Conservation (phyloP, 208 protist species). For the Leishmania major region DNA sequence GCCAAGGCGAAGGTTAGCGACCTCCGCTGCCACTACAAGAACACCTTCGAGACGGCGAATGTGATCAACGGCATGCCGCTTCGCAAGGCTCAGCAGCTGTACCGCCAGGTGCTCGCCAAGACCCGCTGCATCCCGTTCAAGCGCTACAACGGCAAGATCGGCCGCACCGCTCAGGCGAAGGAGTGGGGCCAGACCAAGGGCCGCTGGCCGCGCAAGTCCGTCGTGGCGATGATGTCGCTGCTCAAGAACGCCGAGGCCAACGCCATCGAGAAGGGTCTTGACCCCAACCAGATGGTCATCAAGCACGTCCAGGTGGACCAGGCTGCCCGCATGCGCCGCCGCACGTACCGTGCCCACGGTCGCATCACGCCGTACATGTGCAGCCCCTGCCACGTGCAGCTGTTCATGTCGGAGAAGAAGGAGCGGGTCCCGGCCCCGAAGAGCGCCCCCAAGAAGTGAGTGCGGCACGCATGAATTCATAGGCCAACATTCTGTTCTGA, state of each 20-base stretch:
- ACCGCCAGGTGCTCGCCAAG: slow-evolving; percentile 94
- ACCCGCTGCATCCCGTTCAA: slow-evolving; percentile 95
- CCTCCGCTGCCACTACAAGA: slow-evolving; percentile 95
- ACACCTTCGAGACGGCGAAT: slow-evolving; percentile 94
- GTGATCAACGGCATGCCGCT: slow-evolving; percentile 94
- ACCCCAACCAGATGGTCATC: slow-evolving; percentile 92
- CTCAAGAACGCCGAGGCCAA: slow-evolving; percentile 95
- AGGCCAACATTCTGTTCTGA: slow-evolving; percentile 25
- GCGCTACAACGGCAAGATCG: slow-evolving; percentile 93
- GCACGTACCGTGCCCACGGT: slow-evolving; percentile 96
- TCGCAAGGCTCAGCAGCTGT: slow-evolving; percentile 92
- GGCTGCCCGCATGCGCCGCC: slow-evolving; percentile 90
- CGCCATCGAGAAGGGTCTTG: slow-evolving; percentile 90
- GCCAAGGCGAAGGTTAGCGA: slow-evolving; percentile 91
- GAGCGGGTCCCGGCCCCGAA: slow-evolving; percentile 82
- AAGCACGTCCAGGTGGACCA: slow-evolving; percentile 94
- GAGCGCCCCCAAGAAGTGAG: slow-evolving; percentile 86
- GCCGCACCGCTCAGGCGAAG: slow-evolving; percentile 93
- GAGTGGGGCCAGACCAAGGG: slow-evolving; percentile 93
- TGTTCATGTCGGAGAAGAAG: slow-evolving; percentile 90
- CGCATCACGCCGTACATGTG: slow-evolving; percentile 95
- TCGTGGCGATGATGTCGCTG: slow-evolving; percentile 88
- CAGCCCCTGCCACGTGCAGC: slow-evolving; percentile 91
- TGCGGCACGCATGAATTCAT: neutral
- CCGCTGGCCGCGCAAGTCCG: slow-evolving; percentile 95